Conservation (phyloP, 2,329 filamentous ascomycete species). For the Fusarium sp. region DNA sequence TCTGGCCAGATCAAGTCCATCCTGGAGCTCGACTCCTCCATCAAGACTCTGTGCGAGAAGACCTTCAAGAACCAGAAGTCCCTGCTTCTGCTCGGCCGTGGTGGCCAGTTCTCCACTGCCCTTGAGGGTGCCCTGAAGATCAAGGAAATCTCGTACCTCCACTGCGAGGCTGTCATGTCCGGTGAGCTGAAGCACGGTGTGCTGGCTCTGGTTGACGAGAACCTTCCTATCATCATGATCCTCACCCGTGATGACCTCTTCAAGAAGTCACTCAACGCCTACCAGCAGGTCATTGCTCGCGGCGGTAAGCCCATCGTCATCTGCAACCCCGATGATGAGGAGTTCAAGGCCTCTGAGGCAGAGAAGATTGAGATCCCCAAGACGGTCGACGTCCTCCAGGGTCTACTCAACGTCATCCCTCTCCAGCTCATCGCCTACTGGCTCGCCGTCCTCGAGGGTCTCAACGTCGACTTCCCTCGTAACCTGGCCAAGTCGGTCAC, state of each 20-base stretch:
- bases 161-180: constrained; percentile 99
- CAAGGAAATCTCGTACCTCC: constrained; percentile 99
- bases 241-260: constrained; percentile 96
- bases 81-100: constrained; percentile 91
- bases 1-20: constrained; percentile 94
- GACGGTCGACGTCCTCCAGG: constrained; percentile 96
- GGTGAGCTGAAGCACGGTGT: constrained; percentile 99
- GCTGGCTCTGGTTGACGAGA: constrained; percentile 96
- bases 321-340: constrained; percentile 90
- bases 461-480: constrained; percentile 98
- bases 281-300: constrained; percentile 98
- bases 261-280: constrained; percentile 99
- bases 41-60: constrained; percentile 94
- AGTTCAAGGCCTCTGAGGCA: constrained; percentile 90
- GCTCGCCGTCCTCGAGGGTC: constrained; percentile 94
- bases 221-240: constrained; percentile 99
- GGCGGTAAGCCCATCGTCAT: constrained; percentile 98
- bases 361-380: constrained; percentile 98
- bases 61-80: constrained; percentile 99
- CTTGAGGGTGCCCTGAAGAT: constrained; percentile 99
- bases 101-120: constrained; percentile 96
- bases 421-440: constrained; percentile 99
- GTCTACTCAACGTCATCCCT: constrained; percentile 97
- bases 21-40: constrained; percentile 89
- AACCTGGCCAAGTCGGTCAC: constrained; percentile 99